Percentiles rank a stretch among this genome's conserved stretches.
phyloP scores from a whole-genome alignment of 1,284 basidiomycete genomes.

The Pyrrhoderma lamaoense region DNA sequence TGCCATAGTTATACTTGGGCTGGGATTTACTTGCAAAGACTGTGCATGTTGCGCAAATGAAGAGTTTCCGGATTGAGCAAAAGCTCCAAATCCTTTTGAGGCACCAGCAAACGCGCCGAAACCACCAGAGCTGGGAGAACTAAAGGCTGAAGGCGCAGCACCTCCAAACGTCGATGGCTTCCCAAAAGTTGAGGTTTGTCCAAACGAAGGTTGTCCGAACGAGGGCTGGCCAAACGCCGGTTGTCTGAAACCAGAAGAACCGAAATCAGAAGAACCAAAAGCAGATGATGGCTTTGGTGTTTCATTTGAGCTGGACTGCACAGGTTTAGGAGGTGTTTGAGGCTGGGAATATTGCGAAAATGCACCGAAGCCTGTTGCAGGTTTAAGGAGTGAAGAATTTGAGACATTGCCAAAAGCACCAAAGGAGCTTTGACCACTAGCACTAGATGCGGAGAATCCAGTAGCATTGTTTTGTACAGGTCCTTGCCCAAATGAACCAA shows the following conservation, averaged over 20 bases:
- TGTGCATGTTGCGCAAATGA: slow-evolving; percentile 23
- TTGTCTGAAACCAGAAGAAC: slow-evolving; percentile 19
- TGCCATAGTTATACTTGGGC: slow-evolving; percentile 13
- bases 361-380: slow-evolving; percentile 35
- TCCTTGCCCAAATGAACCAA: slow-evolving; percentile 25
- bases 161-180: slow-evolving; percentile 23
- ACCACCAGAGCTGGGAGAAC: slow-evolving; percentile 10
- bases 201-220: slow-evolving; percentile 29
- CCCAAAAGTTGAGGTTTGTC: slow-evolving; percentile 24
- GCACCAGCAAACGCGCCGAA: slow-evolving; percentile 19
- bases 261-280: slow-evolving; percentile 22
- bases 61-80: slow-evolving; percentile 26
- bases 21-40: slow-evolving; percentile 8
- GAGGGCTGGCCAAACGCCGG: slow-evolving; percentile 13
- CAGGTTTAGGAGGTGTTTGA: slow-evolving; percentile 2
- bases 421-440: slow-evolving; percentile 5
- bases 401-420: slow-evolving; percentile 16
- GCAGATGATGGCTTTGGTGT: slow-evolving; percentile 24
- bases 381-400: slow-evolving; percentile 27
- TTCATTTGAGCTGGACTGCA: slow-evolving; percentile 15
- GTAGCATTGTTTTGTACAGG: slow-evolving; percentile 11
- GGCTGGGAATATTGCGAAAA: slow-evolving; percentile 22
- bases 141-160: slow-evolving; percentile 16
- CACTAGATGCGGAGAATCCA: slow-evolving; percentile 23
- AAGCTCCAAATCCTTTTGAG: slow-evolving; percentile 26